phyloP scores from a whole-genome alignment of 2,329 filamentous ascomycete genomes.

The Bipolaris bicolor region DNA sequence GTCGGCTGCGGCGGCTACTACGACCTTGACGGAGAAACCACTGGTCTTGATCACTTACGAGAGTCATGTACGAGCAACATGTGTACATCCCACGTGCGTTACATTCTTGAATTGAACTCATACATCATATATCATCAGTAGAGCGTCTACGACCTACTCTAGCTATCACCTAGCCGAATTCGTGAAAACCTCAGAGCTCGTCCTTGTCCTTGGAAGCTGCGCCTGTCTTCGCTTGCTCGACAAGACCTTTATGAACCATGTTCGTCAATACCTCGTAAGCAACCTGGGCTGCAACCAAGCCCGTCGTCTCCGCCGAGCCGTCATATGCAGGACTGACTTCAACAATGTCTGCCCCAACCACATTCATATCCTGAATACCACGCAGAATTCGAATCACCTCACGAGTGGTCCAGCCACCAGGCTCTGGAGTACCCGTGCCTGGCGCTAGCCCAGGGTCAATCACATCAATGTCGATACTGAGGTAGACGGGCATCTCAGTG shows the following conservation, averaged over 20 bases:
- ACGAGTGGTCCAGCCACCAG: conserved; percentile 87
- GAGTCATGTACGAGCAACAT: not conserved
- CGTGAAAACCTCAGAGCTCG: conserved; percentile 27
- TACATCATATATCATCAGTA: not conserved
- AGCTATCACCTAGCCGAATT: not conserved
- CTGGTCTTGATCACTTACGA: too few relatives aligned
- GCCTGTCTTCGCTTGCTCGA: conserved; percentile 46
- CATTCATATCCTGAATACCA: conserved; percentile 80
- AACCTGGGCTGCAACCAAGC: conserved; percentile 81
- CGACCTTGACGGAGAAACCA: too few relatives aligned
- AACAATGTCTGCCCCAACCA: conserved; percentile 89
- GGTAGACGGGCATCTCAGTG: conserved; percentile 76
- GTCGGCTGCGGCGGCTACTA: not conserved
- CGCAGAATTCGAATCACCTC: conserved; percentile 85
- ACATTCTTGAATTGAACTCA: not conserved
- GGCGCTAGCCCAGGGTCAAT: conserved; percentile 76
- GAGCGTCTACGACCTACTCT: not conserved
- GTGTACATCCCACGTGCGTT: not conserved
- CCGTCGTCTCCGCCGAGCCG: conserved; percentile 78
- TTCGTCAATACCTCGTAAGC: conserved; percentile 84
- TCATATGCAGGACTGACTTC: conserved; percentile 89
- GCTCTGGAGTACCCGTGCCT: conserved; percentile 86
- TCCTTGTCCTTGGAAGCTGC: conserved; percentile 28
- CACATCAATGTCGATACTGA: conserved; percentile 82
- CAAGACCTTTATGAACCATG: conserved; percentile 66